Evolutionary conservation across 345 rosid species (phyloP), one percentile per base, ranked within the genome.

Genomic region (Eucalyptus melliodora): DNA sequence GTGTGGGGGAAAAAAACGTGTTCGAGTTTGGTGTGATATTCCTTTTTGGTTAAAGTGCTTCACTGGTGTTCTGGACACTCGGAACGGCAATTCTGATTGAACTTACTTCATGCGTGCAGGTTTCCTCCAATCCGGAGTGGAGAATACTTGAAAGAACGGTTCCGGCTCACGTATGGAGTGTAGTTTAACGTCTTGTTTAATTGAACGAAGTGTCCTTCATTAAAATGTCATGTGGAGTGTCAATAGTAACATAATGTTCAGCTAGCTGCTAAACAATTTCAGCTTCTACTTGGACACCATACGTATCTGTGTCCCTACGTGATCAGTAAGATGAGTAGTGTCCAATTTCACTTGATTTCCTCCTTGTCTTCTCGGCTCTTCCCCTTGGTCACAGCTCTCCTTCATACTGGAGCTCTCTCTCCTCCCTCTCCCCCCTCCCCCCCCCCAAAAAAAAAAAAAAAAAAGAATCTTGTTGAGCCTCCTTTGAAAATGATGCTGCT

Each of bases 111-210:
- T 24, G 34, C 30, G 4, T 91, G 91, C 93, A 97, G 97, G 91
- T 96, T 94, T 92, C 93, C 97, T 50, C 96, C 97, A 1, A 94
- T 97, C 12, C 93, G 96, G 87, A 95, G 94, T 86, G 94, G 93
- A 24, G 99, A 95, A 91, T 96, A 97, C 94, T 59, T 96, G 77
- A 91, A 91, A 89, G 96, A 96, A 92, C 95, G 97, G 34, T 47
- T 94, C 37, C 92, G 94, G 92, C 94, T 94, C 89, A 93, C 97
- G 3, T 95, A 92, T 88, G 91, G 89, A 44, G 50, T 55, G 42
- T 59, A 87, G 87, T 60, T 56, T 37, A 67, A 49, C 86, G 23
- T 77, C 47, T 40, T 21, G 83, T 77, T 24, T 5, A 21, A 77
- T 1, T 44, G 7, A 77, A 40, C 27, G 30, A 37, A 11, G 85